Evolutionary conservation across 2,329 filamentous ascomycete genomes (phyloP).

Genomic region (Corniculantispora saksenae): DNA sequence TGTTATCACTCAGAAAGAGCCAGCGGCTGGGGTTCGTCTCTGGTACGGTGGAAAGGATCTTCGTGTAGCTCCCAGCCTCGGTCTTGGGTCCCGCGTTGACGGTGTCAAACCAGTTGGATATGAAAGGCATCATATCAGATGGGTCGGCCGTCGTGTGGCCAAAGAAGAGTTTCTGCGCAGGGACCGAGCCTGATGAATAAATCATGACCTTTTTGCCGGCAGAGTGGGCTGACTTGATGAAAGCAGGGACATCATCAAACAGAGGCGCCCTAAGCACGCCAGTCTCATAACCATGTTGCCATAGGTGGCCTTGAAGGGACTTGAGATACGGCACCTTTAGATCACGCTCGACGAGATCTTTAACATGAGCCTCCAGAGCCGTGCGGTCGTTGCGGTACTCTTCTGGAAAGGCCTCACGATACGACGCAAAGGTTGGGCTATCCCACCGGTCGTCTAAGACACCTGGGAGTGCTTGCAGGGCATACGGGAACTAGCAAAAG

Average conservation of each 20-base stretch:
- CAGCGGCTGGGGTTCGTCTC: constrained; percentile 54
- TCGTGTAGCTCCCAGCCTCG: constrained; percentile 65
- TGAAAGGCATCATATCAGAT: constrained; percentile 58
- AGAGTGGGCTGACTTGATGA: constrained; percentile 59
- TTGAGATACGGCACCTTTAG: constrained; percentile 78
- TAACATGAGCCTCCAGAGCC: constrained; percentile 66
- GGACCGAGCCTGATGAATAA: constrained; percentile 79
- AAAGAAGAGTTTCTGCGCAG: constrained; percentile 80
- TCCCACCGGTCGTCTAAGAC: constrained; percentile 69
- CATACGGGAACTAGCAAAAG: constrained; percentile 70
- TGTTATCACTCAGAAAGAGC: constrained; percentile 81
- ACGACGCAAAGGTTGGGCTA: constrained; percentile 61
- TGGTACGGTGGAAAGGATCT: constrained; percentile 53
- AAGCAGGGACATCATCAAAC: constrained; percentile 71
- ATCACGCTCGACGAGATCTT: constrained; percentile 69
- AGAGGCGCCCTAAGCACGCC: constrained; percentile 71
- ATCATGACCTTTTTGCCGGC: constrained; percentile 65
- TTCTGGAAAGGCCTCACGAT: constrained; percentile 70
- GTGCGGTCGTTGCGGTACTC: constrained; percentile 60
- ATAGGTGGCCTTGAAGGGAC: constrained; percentile 76
- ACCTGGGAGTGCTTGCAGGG: constrained; percentile 64
- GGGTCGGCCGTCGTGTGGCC: constrained; percentile 61
- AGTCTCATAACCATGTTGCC: constrained; percentile 71
- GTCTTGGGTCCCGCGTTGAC: constrained; percentile 77
- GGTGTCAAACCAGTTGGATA: constrained; percentile 75